Conservation (phyloP, 2,329 filamentous ascomycete species). For the Neocucurbitaria cava region DNA sequence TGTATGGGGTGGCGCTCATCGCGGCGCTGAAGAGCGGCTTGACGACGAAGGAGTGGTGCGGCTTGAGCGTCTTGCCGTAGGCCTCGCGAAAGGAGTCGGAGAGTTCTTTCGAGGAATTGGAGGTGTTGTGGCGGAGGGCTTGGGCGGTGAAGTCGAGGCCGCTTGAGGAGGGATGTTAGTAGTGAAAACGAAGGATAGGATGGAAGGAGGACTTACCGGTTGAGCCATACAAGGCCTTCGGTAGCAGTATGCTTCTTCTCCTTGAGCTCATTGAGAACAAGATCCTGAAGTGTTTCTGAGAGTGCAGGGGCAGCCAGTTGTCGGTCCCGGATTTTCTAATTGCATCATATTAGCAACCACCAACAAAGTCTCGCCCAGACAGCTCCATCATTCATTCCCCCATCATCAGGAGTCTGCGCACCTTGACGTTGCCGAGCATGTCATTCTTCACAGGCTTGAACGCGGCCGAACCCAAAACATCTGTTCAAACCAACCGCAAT, state of each 20-base stretch:
- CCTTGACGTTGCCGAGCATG: conserved; percentile 90
- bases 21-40: conserved; percentile 93
- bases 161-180: conserved; percentile 55
- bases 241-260: conserved; percentile 86
- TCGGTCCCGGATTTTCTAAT: conserved; percentile 85
- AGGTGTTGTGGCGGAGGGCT: conserved; percentile 79
- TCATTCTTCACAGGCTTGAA: conserved; percentile 93
- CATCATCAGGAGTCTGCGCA: no score
- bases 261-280: conserved; percentile 87
- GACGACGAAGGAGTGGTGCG: conserved; percentile 85
- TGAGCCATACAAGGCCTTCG: conserved; percentile 90
- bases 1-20: conserved; percentile 92
- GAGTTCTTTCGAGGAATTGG: conserved; percentile 75
- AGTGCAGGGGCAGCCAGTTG: conserved; percentile 78
- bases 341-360: not conserved
- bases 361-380: no score
- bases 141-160: conserved; percentile 93
- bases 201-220: conserved; percentile 67
- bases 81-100: conserved; percentile 83
- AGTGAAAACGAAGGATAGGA: not conserved
- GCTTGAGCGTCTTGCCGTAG: conserved; percentile 87
- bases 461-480: conserved; percentile 70
- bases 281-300: conserved; percentile 83
- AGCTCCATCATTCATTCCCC: no score
- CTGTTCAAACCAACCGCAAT: conserved; percentile 48